Percentiles rank a stretch among this genome's conserved stretches.
These are phyloP conservation scores for Fusarium buharicum DNA, from an alignment of 2,329 filamentous ascomycete species.

Conservation along the genomic window DNA sequence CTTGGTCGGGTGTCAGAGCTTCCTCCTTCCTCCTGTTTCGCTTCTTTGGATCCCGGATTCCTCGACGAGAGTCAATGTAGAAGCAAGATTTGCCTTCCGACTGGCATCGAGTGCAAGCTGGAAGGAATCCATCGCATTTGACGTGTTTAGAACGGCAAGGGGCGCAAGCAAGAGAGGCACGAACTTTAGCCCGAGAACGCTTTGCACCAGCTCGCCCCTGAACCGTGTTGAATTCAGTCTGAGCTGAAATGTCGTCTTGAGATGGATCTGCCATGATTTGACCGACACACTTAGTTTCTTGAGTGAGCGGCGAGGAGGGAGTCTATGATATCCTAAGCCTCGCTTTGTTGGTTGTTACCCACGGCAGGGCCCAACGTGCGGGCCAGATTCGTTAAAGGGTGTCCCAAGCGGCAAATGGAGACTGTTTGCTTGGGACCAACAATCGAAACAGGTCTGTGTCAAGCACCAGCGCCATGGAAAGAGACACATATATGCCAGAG, in stretches of 20 bases:
- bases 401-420: constrained; percentile 7
- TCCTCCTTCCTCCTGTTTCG: constrained; percentile 21
- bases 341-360: constrained; percentile 12
- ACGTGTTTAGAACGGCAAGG: constrained; percentile 39
- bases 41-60: constrained; percentile 32
- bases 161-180: constrained; percentile 39
- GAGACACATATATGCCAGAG: neutral
- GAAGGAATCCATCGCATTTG: constrained; percentile 35
- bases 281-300: neutral
- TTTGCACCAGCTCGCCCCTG: constrained; percentile 23
- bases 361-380: neutral
- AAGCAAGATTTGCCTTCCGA: constrained; percentile 25
- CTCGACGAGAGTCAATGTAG: constrained; percentile 39
- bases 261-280: constrained; percentile 29
- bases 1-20: neutral
- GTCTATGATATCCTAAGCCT: neutral
- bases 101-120: constrained; percentile 37
- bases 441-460: constrained; percentile 5
- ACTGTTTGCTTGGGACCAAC: constrained; percentile 22
- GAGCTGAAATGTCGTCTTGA: constrained; percentile 7
- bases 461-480: constrained; percentile 2
- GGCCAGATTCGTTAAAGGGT: constrained; percentile 9
- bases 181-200: constrained; percentile 28
- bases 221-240: constrained; percentile 1
- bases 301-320: constrained; percentile 2